Evolutionary conservation across 2,329 filamentous ascomycete genomes (phyloP).

Genomic region (Colletotrichum chrysophilum): DNA sequence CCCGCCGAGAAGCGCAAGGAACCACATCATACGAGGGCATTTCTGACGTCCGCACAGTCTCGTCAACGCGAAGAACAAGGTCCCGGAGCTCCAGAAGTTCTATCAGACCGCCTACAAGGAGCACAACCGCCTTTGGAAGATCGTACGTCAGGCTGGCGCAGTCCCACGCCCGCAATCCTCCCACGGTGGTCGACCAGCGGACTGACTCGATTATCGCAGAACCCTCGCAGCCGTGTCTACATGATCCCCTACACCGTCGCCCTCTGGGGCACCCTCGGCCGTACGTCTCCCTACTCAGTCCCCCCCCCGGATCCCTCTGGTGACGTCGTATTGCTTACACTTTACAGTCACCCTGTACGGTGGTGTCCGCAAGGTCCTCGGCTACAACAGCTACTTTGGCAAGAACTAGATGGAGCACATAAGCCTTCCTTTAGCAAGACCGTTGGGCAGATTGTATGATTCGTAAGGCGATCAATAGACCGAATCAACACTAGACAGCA

Average conservation of each 20-base stretch:
- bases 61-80: conserved; percentile 77
- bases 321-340: conserved; percentile 24
- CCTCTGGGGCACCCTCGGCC: conserved; percentile 66
- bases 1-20: neutral
- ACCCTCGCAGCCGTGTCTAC: conserved; percentile 67
- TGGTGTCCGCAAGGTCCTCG: conserved; percentile 74
- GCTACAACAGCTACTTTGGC: conserved; percentile 81
- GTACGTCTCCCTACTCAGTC: conserved; percentile 51
- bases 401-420: conserved; percentile 47
- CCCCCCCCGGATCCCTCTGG: neutral
- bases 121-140: conserved; percentile 76
- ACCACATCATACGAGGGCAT: conserved; percentile 19
- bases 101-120: conserved; percentile 77
- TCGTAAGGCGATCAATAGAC: conserved; percentile 16
- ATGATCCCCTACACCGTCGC: conserved; percentile 72
- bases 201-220: conserved; percentile 43
- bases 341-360: conserved; percentile 67
- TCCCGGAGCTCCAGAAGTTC: conserved; percentile 75
- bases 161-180: neutral
- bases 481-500: neutral
- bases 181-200: neutral
- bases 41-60: conserved; percentile 48
- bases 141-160: conserved; percentile 62
- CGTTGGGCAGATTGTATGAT: conserved; percentile 8
- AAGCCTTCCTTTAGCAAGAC: neutral